phyloP scores from a whole-genome alignment of 2,329 filamentous ascomycete genomes.

The Fusarium annulatum region DNA sequence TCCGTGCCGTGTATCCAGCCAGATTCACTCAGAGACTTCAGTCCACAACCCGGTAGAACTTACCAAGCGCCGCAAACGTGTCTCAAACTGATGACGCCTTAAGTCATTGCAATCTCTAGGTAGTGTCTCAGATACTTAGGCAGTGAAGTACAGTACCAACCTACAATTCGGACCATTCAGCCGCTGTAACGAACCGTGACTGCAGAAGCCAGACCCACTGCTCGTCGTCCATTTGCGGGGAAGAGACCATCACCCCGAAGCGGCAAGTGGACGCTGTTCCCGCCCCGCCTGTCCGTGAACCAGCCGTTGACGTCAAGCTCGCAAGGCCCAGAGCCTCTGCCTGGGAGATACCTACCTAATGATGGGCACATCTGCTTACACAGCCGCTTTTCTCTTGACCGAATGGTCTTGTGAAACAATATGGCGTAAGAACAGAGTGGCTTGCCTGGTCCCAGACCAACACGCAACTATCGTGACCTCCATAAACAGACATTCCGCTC shows the following conservation, averaged over 20 bases:
- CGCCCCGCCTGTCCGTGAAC: constrained; percentile 15
- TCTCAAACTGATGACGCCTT: neutral
- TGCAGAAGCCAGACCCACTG: constrained; percentile 8
- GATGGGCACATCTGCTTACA: constrained; percentile 18
- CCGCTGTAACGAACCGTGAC: constrained; percentile 22
- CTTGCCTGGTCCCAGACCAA: neutral
- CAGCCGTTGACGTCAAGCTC: constrained; percentile 37
- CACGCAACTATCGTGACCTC: constrained; percentile 21
- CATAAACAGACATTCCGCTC: constrained; percentile 9
- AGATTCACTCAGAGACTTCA: neutral
- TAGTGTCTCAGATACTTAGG: neutral
- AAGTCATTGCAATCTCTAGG: neutral
- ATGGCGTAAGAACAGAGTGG: neutral
- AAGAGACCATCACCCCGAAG: constrained; percentile 25
- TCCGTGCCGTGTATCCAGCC: neutral
- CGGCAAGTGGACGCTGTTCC: constrained; percentile 32
- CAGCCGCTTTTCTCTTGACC: constrained; percentile 3
- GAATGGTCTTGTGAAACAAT: constrained; percentile 13
- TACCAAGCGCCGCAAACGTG: constrained; percentile 18
- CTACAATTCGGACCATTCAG: neutral
- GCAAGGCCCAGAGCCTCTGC: constrained; percentile 14
- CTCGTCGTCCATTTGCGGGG: constrained; percentile 34
- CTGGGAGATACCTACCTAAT: neutral
- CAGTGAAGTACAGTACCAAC: neutral
- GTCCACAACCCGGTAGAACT: neutral